A percentile compares a stretch with the other conserved stretches of the same genome.
These are phyloP conservation scores for Russula dissimulans DNA, from an alignment of 768 basidiomycete genomes.

Conservation along the genomic window DNA sequence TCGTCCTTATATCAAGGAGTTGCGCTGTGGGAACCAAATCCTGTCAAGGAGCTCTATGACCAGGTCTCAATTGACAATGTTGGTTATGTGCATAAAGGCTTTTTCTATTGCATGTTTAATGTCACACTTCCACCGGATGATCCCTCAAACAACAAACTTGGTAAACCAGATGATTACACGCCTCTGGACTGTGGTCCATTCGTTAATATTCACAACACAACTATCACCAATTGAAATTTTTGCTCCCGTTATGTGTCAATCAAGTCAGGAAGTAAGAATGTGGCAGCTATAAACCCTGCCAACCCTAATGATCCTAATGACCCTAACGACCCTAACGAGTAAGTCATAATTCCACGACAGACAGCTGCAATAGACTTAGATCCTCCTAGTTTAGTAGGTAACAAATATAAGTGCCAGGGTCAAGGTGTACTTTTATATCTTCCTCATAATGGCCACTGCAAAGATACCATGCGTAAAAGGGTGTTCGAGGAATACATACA, in stretches of 20 bases:
- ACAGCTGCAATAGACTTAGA: no score
- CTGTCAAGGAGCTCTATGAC: slow-evolving; percentile 1
- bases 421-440: neutral
- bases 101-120: slow-evolving; percentile 18
- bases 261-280: no score
- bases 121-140: neutral
- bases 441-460: neutral
- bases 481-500: neutral
- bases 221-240: neutral
- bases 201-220: no score
- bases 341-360: no score
- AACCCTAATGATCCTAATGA: no score
- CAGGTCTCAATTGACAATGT: slow-evolving; percentile 16
- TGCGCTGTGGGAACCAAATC: slow-evolving; percentile 18
- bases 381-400: neutral
- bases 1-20: neutral
- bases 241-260: neutral
- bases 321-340: neutral
- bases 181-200: neutral
- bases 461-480: neutral
- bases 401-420: neutral
- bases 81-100: slow-evolving; percentile 14
- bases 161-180: neutral
- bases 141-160: neutral
- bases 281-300: neutral